Evolutionary conservation across 352 stramenopile species (phyloP), one percentile per base, ranked within the genome.

Genomic region (Globisporangium alternatum): DNA sequence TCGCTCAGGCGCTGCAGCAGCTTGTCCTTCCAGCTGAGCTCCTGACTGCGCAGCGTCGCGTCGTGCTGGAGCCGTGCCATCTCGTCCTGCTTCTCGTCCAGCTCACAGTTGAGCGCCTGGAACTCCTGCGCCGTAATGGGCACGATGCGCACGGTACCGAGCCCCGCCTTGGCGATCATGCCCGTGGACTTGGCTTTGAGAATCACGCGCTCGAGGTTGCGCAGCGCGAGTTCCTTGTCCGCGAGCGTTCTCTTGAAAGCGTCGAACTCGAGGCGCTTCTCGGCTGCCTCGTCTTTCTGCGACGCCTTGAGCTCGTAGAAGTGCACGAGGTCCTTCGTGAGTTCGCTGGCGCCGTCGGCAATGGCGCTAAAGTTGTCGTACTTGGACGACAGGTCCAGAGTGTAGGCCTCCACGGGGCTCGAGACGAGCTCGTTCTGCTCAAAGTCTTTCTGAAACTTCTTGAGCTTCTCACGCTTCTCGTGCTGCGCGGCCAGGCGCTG

Each of bases 71-170:
- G 19, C 3, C 71, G 64, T 8, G 77, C 81, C 17, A 89, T 33
- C 19, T 74, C 68, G 33, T 90, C 72, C 6, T 70, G 77, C 22
- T 69, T 74, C n/a, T 76, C 67, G 49, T 90, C 77, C 9, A 84
- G 54, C 5, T 90, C 74, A 21, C 49, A 59, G 33, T 25, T 66
- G 12, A 91, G 68, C 12, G 67, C 49, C 31, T 83, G 66, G 55
- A 84, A 71, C 49, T 91, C 80, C 5, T 51, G 41, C 19, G 71
- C 41, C 0, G 72, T 80, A 56, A 90, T 84, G 7, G 79, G 69
- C 8, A 91, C 79, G 56, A 91, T 81, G 8, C 83, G 83, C 9
- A 91, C 83, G 0, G 75, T 91, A 1, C 83, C 83, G 13, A 91
- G 66, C 3, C 81, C 83, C 0, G 83, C 83, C 63, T 86, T 89